phyloP scores from a whole-genome alignment of 176 grass and related monocot genomes.

The Carex littledalei region DNA sequence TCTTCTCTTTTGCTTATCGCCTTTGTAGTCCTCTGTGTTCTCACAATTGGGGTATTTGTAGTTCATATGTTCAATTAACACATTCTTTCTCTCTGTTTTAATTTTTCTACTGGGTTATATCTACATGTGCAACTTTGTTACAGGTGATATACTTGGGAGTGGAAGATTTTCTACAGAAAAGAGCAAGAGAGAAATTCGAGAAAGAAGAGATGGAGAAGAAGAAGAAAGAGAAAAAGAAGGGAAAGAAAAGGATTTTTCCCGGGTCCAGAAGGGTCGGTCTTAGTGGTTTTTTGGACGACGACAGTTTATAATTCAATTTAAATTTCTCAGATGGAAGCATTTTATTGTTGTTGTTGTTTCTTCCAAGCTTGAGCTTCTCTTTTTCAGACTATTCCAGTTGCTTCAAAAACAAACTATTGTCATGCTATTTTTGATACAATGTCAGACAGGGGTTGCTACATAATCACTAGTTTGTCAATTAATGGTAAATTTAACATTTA shows the following conservation, averaged over 20 bases:
- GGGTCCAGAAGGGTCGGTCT: background rate
- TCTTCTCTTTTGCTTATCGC: background rate
- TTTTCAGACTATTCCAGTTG: background rate
- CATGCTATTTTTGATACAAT: background rate
- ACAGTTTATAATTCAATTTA: background rate
- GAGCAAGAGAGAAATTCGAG: conserved; percentile 41
- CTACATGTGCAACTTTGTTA: background rate
- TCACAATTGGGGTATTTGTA: conserved; percentile 12
- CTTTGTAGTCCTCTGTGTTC: conserved; percentile 6
- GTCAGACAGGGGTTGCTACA: background rate
- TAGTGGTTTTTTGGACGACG: background rate
- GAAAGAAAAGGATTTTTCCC: background rate
- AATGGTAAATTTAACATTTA: background rate
- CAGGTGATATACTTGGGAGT: conserved; percentile 34
- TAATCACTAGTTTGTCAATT: background rate
- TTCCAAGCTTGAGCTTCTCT: background rate
- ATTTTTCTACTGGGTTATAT: background rate
- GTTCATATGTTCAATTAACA: background rate
- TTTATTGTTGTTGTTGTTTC: background rate
- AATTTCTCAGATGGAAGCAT: background rate
- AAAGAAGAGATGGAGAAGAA: conserved; percentile 31
- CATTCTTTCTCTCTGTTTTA: background rate
- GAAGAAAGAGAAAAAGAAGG: conserved; percentile 25
- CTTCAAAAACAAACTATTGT: background rate
- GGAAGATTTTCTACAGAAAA: conserved; percentile 48